Evolutionary conservation across 352 stramenopile genomes (phyloP).

Genomic region (Phytophthora colocasiae): DNA sequence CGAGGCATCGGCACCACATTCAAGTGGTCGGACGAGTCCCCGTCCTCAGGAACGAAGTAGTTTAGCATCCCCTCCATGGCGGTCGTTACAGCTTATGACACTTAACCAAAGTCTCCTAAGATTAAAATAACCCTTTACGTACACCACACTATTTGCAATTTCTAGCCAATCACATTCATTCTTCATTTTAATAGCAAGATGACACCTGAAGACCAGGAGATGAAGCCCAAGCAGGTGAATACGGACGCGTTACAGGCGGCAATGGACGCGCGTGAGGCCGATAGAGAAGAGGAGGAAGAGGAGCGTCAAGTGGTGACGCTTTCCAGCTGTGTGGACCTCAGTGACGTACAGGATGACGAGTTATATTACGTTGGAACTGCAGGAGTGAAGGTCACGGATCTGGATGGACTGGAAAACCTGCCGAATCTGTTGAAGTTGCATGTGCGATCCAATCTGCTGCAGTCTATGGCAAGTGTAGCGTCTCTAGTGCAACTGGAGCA

Average conservation of each 20-base stretch:
- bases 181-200: slow-evolving; percentile 10
- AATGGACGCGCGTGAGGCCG: slow-evolving; percentile 30
- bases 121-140: neutral
- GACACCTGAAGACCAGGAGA: slow-evolving; percentile 4
- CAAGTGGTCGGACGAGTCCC: slow-evolving; percentile 85
- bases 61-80: slow-evolving; percentile 89
- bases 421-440: slow-evolving; percentile 64
- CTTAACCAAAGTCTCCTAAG: neutral
- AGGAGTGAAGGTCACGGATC: slow-evolving; percentile 76
- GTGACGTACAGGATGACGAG: slow-evolving; percentile 67
- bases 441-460: slow-evolving; percentile 83
- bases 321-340: slow-evolving; percentile 79
- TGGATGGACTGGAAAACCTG: slow-evolving; percentile 68
- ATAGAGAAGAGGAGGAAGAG: slow-evolving; percentile 36
- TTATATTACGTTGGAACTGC: slow-evolving; percentile 86
- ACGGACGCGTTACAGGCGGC: slow-evolving; percentile 47
- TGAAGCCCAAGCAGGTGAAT: slow-evolving; percentile 38
- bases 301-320: slow-evolving; percentile 46
- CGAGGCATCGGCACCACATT: slow-evolving; percentile 86
- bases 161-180: slow-evolving; percentile 1
- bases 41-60: slow-evolving; percentile 89
- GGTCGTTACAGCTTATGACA: neutral
- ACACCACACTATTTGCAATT: neutral
- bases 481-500: slow-evolving; percentile 81
- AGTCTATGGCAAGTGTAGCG: slow-evolving; percentile 80